These are phyloP conservation scores for Zalaria sp. DNA, from an alignment of 2,329 filamentous ascomycete genomes.

Conservation along the genomic window DNA sequence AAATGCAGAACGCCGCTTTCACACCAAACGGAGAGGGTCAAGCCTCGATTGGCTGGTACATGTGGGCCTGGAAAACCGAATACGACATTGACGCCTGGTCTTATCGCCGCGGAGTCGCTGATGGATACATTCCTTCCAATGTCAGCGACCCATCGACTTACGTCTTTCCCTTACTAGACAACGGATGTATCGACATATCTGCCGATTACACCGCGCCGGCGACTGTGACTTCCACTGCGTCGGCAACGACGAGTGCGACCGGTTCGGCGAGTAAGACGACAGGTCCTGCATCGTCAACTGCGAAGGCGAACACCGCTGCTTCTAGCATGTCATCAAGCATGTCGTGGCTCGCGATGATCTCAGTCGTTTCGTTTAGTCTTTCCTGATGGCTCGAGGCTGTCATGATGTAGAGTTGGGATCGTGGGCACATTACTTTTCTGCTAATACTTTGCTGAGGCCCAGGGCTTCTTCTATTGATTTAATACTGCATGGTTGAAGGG, in stretches of 20 bases:
- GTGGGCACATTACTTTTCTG: neutral
- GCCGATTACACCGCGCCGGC: conserved; percentile 7
- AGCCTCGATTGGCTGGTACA: conserved; percentile 9
- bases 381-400: neutral
- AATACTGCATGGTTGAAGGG: too few species aligned
- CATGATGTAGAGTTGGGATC: neutral
- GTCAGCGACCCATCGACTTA: conserved; percentile 8
- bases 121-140: conserved; percentile 10
- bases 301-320: neutral
- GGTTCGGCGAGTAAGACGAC: neutral
- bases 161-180: conserved; percentile 7
- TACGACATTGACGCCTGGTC: conserved; percentile 12
- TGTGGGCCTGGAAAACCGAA: conserved; percentile 13
- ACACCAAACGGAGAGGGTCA: conserved; percentile 5
- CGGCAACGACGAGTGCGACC: neutral
- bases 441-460: neutral
- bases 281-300: neutral
- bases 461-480: too few species aligned
- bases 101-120: conserved; percentile 7
- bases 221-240: neutral
- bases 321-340: neutral
- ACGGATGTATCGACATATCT: conserved; percentile 9
- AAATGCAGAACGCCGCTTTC: conserved; percentile 10
- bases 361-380: neutral
- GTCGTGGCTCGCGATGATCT: neutral